Conservation (phyloP, 192 early-diverging fungal species). For the Coemansia sp. region DNA sequence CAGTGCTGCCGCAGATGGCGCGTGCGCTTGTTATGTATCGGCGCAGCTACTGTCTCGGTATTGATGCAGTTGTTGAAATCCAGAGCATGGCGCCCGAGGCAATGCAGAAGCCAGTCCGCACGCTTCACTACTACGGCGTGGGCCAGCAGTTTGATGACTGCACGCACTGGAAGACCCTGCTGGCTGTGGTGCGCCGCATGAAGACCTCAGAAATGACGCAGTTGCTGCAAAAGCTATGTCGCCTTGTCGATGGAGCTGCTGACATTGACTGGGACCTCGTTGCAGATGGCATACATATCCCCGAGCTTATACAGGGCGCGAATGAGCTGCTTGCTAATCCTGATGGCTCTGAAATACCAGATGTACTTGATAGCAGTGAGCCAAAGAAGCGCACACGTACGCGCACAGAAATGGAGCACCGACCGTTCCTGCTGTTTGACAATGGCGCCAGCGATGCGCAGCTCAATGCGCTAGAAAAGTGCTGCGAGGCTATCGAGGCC, state of each 20-base stretch:
- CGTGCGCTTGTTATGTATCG: constrained; percentile 59
- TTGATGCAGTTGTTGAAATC: constrained; percentile 60
- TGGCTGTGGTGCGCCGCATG: constrained; percentile 41
- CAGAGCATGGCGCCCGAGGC: constrained; percentile 52
- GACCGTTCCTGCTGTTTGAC: constrained; percentile 49
- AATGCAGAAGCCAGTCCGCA: constrained; percentile 60
- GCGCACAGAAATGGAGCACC: constrained; percentile 45
- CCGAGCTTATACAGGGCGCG: constrained; percentile 15
- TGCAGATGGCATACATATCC: constrained; percentile 13
- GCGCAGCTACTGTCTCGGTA: constrained; percentile 58
- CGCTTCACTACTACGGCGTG: constrained; percentile 67
- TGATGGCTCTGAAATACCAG: background rate
- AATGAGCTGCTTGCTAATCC: constrained; percentile 15
- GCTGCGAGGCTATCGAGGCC: constrained; percentile 28
- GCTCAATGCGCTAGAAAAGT: constrained; percentile 34
- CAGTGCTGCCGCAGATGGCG: constrained; percentile 56
- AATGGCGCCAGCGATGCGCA: constrained; percentile 38
- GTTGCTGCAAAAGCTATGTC: constrained; percentile 22
- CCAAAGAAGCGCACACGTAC: constrained; percentile 35
- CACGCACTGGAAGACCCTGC: constrained; percentile 48
- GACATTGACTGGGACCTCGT: constrained; percentile 28
- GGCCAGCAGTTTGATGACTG: constrained; percentile 40
- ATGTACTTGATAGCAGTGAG: background rate
- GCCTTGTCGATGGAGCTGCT: background rate
- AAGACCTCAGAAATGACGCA: constrained; percentile 37